Evolutionary conservation across 2,329 filamentous ascomycete genomes (phyloP), one percentile per base, ranked within the genome.

Genomic region (Zasmidium angulare): DNA sequence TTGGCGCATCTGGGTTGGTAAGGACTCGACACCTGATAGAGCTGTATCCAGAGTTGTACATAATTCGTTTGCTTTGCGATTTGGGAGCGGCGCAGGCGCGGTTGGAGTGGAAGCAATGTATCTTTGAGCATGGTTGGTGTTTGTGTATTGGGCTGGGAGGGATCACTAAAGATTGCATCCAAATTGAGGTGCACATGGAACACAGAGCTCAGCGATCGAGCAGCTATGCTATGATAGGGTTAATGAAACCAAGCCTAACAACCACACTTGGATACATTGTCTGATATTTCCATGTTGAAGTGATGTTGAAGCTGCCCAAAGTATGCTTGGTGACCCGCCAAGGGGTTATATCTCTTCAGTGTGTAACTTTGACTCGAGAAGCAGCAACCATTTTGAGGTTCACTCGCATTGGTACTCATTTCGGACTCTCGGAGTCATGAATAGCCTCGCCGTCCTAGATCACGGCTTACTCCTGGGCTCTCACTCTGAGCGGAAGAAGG

Each of bases 181-280:
- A 17, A 3, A 3, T 43, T 19, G 36, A 43, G 36, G n/a, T 17
- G 12, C 3, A 43, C 36, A 7, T 14, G 7, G 36, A 43, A 43
- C 36, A 43, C 36, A 17, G 29, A 17, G 36, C 36, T 43, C 36
- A 43, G 36, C 9, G 36, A 1, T 22, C 20, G 54, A 56, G 26
- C 47, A 52, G 20, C 48, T n/a, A 57, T 57, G 55, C 48, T 57
- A 57, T 31, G 55, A 57, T 57, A 51, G 29, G 17, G 12, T 43
- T 21, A 26, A 31, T 46, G 22, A 50, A 46, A 43, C 22, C 1
- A 54, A 36, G 17, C 22, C 11, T 55, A 48, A 48, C 46, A 29
- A 29, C 26, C n/a, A n/a, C 14, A 36, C 14, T 36, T 36, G 29
- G 14, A 36, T 14, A 36, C 14, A 36, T 36, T 14, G 29, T 7